A percentile compares a stretch with the other conserved stretches of the same genome.
Evolutionary conservation across 2,329 filamentous ascomycete genomes (phyloP).

Genomic region (Trichoderma gracile): DNA sequence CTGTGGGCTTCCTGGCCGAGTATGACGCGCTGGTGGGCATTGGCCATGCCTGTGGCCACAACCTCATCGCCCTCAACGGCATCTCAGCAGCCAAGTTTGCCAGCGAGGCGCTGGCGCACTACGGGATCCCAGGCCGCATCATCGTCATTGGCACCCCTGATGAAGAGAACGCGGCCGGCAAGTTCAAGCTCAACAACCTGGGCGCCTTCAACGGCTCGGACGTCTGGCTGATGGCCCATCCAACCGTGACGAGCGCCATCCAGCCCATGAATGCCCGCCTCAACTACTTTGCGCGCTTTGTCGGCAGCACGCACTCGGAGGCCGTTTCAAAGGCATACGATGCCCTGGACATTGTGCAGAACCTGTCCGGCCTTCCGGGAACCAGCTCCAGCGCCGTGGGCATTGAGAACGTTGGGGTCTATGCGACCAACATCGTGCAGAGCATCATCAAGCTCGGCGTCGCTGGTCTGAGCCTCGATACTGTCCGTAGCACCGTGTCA

Average conservation of each 20-base stretch:
- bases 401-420: conserved; percentile 29
- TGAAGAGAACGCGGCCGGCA: conserved; percentile 30
- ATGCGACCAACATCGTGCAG: conserved; percentile 28
- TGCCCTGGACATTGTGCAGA: conserved; percentile 24
- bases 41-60: conserved; percentile 29
- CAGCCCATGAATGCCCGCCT: conserved; percentile 30
- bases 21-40: conserved; percentile 28
- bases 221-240: conserved; percentile 30
- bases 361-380: conserved; percentile 21
- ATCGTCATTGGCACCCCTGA: conserved; percentile 27
- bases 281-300: conserved; percentile 28
- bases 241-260: conserved; percentile 25
- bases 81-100: conserved; percentile 26
- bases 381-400: conserved; percentile 25
- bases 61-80: conserved; percentile 28
- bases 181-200: conserved; percentile 27
- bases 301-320: conserved; percentile 25
- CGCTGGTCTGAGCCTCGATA: conserved; percentile 14
- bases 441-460: conserved; percentile 26
- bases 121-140: conserved; percentile 26
- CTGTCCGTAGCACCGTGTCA: conserved; percentile 24
- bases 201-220: conserved; percentile 27
- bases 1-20: conserved; percentile 28
- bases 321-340: conserved; percentile 28
- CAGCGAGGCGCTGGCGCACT: conserved; percentile 26